Evolutionary conservation across 306 rosid genomes (phyloP).

Genomic region (Vachellia collinsii): DNA sequence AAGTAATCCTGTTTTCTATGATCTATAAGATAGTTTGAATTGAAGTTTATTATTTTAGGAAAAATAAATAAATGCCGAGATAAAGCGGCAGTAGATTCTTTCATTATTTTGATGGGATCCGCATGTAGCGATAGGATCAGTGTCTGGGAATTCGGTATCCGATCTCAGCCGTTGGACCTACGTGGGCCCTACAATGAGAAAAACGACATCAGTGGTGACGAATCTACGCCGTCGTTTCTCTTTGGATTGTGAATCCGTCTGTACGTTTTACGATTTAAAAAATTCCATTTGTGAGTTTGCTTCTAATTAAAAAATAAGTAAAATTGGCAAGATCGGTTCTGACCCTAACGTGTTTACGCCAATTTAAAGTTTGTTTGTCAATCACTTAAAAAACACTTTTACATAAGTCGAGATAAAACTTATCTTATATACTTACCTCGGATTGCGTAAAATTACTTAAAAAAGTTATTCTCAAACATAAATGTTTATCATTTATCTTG

Average conservation of each 20-base stretch:
- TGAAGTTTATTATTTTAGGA: neutral
- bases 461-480: no score
- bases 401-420: no score
- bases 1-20: no score
- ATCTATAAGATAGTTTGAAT: no score
- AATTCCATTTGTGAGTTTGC: neutral
- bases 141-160: neutral
- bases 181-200: neutral
- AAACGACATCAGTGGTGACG: neutral
- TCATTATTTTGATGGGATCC: conserved; percentile 27
- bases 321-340: neutral
- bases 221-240: neutral
- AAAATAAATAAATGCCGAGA: neutral
- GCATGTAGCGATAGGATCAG: neutral
- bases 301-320: neutral
- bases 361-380: no score
- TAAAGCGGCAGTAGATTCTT: conserved; percentile 44
- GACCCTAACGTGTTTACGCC: no score
- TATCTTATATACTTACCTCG: no score
- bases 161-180: conserved; percentile 33
- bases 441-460: no score
- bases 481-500: no score
- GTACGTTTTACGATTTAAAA: neutral
- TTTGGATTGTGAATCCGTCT: neutral
- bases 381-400: no score